Evolutionary conservation across 1,284 basidiomycete genomes (phyloP).

Genomic region (Anthracocystis setariae): DNA sequence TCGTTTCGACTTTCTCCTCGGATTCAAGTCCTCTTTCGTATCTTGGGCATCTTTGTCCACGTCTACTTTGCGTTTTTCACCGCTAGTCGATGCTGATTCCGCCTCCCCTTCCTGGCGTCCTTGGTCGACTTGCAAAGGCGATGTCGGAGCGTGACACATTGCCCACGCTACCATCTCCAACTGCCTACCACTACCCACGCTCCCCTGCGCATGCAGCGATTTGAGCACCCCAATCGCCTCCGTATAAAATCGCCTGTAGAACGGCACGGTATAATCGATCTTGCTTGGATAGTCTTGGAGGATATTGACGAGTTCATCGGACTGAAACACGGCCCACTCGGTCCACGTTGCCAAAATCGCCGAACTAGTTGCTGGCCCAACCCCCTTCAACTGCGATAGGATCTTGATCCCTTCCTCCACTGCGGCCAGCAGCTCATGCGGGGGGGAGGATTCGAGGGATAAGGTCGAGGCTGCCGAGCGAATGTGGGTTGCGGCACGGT

Average conservation of each 20-base stretch:
- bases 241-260: slow-evolving; percentile 19
- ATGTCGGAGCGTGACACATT: slow-evolving; percentile 3
- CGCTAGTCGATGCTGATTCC: too few relatives aligned
- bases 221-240: background rate
- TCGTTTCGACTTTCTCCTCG: slow-evolving; percentile 8
- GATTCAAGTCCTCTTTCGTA: background rate
- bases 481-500: slow-evolving; percentile 4
- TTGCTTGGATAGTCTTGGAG: background rate
- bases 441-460: background rate
- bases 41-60: background rate
- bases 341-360: slow-evolving; percentile 28
- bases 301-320: slow-evolving; percentile 18
- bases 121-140: too few relatives aligned
- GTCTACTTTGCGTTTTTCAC: background rate
- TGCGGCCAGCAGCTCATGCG: background rate
- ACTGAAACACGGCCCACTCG: slow-evolving; percentile 14
- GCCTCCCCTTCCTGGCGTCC: too few relatives aligned
- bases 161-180: slow-evolving; percentile 27
- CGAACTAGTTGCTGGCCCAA: slow-evolving; percentile 35
- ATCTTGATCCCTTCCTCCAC: slow-evolving; percentile 19
- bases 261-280: slow-evolving; percentile 17
- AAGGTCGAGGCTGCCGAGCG: background rate
- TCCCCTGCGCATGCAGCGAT: background rate
- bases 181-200: slow-evolving; percentile 6
- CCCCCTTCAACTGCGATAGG: slow-evolving; percentile 21